These are phyloP conservation scores for Trichosanthes cucumerina DNA, from an alignment of 306 rosid species.

Conservation along the genomic window DNA sequence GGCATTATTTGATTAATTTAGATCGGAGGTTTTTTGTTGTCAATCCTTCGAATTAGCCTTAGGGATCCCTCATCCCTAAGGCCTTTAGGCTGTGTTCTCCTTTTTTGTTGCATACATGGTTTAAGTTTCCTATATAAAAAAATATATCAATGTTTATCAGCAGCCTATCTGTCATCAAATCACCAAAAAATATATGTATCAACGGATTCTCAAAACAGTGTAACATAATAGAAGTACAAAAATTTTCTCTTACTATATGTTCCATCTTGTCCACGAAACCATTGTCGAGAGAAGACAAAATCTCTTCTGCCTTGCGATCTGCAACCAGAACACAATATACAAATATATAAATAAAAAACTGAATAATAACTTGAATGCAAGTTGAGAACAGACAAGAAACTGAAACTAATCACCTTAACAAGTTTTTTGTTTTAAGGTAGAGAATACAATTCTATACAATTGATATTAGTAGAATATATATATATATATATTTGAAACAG, in stretches of 20 bases:
- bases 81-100: too few species aligned
- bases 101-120: too few species aligned
- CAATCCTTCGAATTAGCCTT: too few species aligned
- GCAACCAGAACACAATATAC: conserved; percentile 9
- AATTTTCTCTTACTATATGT: conserved; percentile 65
- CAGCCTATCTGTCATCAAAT: background rate
- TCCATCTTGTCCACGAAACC: conserved; percentile 93
- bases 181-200: background rate
- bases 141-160: background rate
- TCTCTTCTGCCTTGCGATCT: conserved; percentile 94
- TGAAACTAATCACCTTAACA: conserved; percentile 1
- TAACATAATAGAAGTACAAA: background rate
- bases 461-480: background rate
- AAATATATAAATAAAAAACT: conserved; percentile 9
- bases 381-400: background rate
- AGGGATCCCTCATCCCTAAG: too few species aligned
- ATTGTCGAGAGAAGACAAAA: conserved; percentile 85
- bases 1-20: too few species aligned
- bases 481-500: too few species aligned
- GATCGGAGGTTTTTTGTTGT: too few species aligned
- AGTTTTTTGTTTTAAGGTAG: background rate
- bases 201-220: background rate
- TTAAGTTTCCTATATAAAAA: too few species aligned
- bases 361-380: background rate
- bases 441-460: background rate